These are phyloP conservation scores for Mortierella sp. DNA, from an alignment of 371 early-diverging fungal genomes.

Conservation along the genomic window DNA sequence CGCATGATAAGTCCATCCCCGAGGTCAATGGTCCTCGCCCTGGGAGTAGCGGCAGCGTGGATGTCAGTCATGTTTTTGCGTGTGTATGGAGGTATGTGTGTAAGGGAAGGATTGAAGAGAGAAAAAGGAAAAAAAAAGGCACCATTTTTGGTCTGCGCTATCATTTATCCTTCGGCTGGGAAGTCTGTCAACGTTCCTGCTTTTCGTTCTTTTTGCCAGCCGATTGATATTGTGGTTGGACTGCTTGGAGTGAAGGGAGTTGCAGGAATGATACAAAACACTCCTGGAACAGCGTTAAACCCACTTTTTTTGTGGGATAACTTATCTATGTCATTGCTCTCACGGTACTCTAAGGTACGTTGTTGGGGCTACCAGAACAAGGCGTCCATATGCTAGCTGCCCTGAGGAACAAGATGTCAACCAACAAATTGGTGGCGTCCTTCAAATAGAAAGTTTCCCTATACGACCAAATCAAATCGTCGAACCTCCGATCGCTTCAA, in stretches of 20 bases:
- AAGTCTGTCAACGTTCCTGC: background rate
- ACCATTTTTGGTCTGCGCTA: background rate
- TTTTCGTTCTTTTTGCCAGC: no score
- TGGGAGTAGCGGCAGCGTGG: slow-evolving; percentile 6
- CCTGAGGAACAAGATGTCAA: slow-evolving; percentile 6
- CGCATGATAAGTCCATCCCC: slow-evolving; percentile 31
- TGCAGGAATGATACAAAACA: background rate
- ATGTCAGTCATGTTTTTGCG: background rate
- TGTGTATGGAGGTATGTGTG: background rate
- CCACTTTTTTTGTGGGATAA: background rate
- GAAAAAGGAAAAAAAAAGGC: background rate
- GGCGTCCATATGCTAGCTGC: background rate
- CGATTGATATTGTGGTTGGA: background rate
- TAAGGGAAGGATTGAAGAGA: background rate
- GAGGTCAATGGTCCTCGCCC: slow-evolving; percentile 7
- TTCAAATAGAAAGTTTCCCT: background rate
- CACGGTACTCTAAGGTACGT: background rate
- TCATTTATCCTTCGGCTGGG: background rate
- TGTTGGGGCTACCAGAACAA: background rate
- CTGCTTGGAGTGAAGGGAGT: background rate
- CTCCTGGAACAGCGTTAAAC: background rate
- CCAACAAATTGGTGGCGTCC: background rate
- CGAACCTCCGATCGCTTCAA: slow-evolving; percentile 3
- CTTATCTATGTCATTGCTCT: background rate
- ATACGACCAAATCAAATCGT: background rate